These are phyloP conservation scores for Rhodotorula taiwanensis DNA, from an alignment of 768 basidiomycete species.

Conservation along the genomic window DNA sequence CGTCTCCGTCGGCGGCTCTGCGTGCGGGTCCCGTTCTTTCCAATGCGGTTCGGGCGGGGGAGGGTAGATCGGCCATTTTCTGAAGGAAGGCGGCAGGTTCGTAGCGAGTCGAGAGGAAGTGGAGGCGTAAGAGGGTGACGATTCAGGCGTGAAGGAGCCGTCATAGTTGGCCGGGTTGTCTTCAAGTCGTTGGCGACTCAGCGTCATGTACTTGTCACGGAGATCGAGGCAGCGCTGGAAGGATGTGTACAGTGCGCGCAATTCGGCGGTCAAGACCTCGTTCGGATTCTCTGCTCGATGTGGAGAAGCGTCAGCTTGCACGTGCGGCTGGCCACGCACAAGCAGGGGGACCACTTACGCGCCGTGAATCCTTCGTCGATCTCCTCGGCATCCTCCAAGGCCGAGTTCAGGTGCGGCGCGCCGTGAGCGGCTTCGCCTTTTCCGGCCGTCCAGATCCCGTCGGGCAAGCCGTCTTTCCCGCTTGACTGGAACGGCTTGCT, in stretches of 20 bases:
- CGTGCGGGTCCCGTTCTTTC: constrained; percentile 53
- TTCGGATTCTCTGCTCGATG: constrained; percentile 20
- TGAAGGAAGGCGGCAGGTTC: constrained; percentile 52
- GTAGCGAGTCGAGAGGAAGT: constrained; percentile 55
- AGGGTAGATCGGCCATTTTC: constrained; percentile 84
- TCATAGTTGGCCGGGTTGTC: constrained; percentile 93
- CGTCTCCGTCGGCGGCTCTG: constrained; percentile 16
- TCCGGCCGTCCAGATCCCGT: not conserved
- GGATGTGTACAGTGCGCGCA: constrained; percentile 55
- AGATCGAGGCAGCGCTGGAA: constrained; percentile 74
- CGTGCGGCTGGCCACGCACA: too few species aligned
- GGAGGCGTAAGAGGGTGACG: constrained; percentile 20
- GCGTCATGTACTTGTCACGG: constrained; percentile 88
- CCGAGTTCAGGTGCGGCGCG: constrained; percentile 13
- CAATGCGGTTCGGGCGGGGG: constrained; percentile 90
- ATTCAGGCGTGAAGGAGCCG: constrained; percentile 52
- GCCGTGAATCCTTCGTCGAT: constrained; percentile 30
- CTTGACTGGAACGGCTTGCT: too few species aligned
- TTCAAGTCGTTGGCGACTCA: constrained; percentile 81
- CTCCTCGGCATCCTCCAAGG: constrained; percentile 29
- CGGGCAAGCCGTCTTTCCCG: not conserved
- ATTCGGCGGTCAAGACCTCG: constrained; percentile 42
- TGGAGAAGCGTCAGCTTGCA: too few species aligned
- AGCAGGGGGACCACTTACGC: too few species aligned
- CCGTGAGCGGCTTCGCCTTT: constrained; percentile 12